Evolutionary conservation across 179 eudicot species (phyloP).

Genomic region (Actinidia polygama): DNA sequence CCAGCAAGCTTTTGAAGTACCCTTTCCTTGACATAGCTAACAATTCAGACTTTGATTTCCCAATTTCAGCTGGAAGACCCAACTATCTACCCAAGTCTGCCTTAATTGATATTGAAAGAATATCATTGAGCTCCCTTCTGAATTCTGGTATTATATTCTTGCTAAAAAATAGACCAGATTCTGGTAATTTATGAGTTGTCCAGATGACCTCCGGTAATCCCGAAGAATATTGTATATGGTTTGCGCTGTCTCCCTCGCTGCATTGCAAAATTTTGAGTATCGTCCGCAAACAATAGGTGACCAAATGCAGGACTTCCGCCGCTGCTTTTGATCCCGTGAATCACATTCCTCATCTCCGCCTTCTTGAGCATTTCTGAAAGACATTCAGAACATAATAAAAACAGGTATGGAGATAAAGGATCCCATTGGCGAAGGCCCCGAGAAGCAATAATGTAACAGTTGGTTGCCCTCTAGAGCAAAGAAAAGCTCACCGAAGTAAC

Average conservation of each 20-base stretch:
- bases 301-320: neutral
- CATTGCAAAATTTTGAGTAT: neutral
- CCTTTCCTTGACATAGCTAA: neutral
- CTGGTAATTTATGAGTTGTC: neutral
- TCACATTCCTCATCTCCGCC: neutral
- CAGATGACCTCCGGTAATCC: neutral
- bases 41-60: neutral
- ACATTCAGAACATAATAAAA: neutral
- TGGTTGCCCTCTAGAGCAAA: neutral
- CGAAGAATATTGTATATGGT: neutral
- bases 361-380: neutral
- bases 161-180: neutral
- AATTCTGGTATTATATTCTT: neutral
- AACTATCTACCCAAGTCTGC: neutral
- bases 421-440: neutral
- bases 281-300: neutral
- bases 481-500: neutral
- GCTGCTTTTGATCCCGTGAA: neutral
- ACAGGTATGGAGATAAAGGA: neutral
- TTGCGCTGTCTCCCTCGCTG: too few relatives aligned
- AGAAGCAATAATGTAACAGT: neutral
- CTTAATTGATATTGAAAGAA: neutral
- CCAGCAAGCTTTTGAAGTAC: neutral
- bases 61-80: neutral
- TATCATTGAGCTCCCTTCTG: neutral